Conservation (phyloP, 164 flowering plant genomes). For the Umbellularia californica region DNA sequence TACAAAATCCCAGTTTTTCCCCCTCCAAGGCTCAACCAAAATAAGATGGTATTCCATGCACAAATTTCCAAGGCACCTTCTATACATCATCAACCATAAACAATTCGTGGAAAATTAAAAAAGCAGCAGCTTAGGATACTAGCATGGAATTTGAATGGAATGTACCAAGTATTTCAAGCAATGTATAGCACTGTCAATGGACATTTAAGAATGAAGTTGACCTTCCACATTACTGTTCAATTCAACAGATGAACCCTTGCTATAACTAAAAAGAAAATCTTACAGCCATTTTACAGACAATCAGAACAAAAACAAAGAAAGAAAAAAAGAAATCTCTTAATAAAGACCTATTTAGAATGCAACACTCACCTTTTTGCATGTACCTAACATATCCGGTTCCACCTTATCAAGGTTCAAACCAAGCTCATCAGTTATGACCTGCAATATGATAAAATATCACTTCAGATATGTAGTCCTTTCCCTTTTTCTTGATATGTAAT, state of each 20-base stretch:
- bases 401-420: slow-evolving; percentile 85
- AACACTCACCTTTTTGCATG: slow-evolving; percentile 53
- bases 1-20: background rate
- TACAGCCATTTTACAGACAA: background rate
- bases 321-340: background rate
- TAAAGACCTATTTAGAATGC: background rate
- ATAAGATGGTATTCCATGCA: background rate
- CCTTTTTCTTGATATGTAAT: background rate
- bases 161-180: too few species aligned
- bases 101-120: background rate
- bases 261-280: too few species aligned
- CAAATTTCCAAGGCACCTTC: too few species aligned
- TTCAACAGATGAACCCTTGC: too few species aligned
- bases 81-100: background rate
- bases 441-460: background rate
- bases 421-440: slow-evolving; percentile 83
- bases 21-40: too few species aligned
- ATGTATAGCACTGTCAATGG: background rate
- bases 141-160: too few species aligned
- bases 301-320: too few species aligned
- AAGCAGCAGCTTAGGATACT: background rate
- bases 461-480: background rate
- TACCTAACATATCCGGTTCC: slow-evolving; percentile 62
- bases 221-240: background rate
- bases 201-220: too few species aligned